Conservation (phyloP, 2,329 filamentous ascomycete species). For the Curvularia sp. region DNA sequence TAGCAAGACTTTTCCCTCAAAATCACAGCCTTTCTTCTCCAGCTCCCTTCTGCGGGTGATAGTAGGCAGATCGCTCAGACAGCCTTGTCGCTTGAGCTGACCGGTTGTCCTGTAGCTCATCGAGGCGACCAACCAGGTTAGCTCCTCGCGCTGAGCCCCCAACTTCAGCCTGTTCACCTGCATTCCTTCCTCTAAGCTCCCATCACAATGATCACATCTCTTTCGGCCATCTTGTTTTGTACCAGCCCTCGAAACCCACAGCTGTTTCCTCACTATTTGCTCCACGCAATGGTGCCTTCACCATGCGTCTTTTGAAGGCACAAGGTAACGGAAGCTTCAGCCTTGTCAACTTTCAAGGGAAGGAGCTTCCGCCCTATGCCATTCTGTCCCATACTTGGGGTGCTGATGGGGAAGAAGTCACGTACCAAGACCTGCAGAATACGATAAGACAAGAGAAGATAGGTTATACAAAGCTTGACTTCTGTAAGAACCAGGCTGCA, state of each 20-base stretch:
- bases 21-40: background rate
- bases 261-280: background rate
- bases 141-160: background rate
- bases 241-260: background rate
- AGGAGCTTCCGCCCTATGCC: background rate
- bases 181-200: background rate
- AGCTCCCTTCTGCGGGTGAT: background rate
- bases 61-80: background rate
- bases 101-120: background rate
- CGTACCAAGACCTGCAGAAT: background rate
- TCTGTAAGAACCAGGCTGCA: background rate
- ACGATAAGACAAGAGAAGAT: background rate
- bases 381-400: slow-evolving; percentile 8
- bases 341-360: slow-evolving; percentile 5
- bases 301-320: slow-evolving; percentile 12
- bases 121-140: background rate
- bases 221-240: background rate
- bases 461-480: background rate
- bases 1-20: background rate
- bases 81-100: background rate
- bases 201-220: background rate
- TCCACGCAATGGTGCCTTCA: background rate
- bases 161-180: background rate
- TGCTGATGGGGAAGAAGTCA: background rate
- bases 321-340: slow-evolving; percentile 4